These are phyloP conservation scores for Claviceps quebecensis DNA, from an alignment of 2,329 filamentous ascomycete species.

Conservation along the genomic window DNA sequence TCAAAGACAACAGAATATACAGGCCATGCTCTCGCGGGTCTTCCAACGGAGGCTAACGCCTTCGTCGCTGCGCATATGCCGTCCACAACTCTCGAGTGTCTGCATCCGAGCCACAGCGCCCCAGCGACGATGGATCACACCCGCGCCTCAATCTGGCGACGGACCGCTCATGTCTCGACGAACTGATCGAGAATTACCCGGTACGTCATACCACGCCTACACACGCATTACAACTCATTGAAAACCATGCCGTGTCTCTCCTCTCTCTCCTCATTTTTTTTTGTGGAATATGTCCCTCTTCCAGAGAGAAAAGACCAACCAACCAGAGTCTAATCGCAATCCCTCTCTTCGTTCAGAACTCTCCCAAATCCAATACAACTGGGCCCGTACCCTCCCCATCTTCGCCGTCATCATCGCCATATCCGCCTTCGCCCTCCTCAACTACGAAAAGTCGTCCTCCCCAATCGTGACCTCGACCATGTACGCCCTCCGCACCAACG, in stretches of 20 bases:
- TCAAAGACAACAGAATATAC: not conserved
- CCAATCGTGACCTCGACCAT: conserved; percentile 77
- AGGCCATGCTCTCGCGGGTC: conserved; percentile 9
- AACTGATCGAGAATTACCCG: conserved; percentile 51
- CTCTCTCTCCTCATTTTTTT: too few relatives aligned
- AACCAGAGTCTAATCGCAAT: conserved; percentile 3
- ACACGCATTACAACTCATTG: too few relatives aligned
- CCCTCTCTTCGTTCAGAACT: conserved; percentile 21
- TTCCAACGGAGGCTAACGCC: conserved; percentile 13
- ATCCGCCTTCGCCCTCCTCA: conserved; percentile 82
- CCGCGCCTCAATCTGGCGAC: conserved; percentile 44
- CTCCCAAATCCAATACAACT: conserved; percentile 36
- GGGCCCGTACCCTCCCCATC: conserved; percentile 63
- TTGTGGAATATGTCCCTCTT: too few relatives aligned
- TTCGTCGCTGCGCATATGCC: conserved; percentile 9
- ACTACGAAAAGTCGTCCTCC: conserved; percentile 93
- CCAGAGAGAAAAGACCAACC: not conserved
- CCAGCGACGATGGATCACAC: conserved; percentile 35
- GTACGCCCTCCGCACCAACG: conserved; percentile 77
- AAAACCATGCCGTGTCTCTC: too few relatives aligned
- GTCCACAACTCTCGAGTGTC: conserved; percentile 2
- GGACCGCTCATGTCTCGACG: conserved; percentile 52
- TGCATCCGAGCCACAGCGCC: not conserved
- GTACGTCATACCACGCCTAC: conserved; percentile 20
- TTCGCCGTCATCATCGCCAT: conserved; percentile 60